Evolutionary conservation across 2,329 filamentous ascomycete genomes (phyloP), one percentile per base, ranked within the genome.

Genomic region (Hymenoscyphus scutula): DNA sequence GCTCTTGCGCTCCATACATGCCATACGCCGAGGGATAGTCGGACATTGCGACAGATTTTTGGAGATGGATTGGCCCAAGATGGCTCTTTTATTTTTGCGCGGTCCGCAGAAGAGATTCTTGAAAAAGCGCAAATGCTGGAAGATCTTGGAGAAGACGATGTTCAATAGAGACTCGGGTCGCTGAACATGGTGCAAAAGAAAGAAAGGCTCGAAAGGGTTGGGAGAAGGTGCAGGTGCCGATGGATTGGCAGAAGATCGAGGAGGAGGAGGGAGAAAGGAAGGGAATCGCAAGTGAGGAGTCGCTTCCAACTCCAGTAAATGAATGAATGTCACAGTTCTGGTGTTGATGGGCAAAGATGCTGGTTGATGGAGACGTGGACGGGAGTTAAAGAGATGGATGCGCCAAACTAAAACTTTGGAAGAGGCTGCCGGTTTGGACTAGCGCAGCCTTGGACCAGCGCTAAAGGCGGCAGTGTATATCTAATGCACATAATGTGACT

Each of bases 21-120:
- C 77, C 77, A 68, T 78, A 81, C 17, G 77, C 72, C 45, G 79
- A 72, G 61, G 78, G 78, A 72, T 82, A 80, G 63, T 79, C 76
- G 57, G 80, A 78, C 80, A 82, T 82, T 57, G 59, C 72, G 61
- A 62, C 38, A 66, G 10, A 51, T 51, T 2, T 11, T 19, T 25
- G 19, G 19, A 25, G 45, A 51, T 51, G 45, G 45, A 25, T 23
- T 25, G 19, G 19, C 19, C 45, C 4, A 41, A 41, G 45, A 51
- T 13, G 19, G 45, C 19, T 51, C 19, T 23, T 51, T n/a, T n/a
- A n/a, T n/a, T n/a, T 19, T 23, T 25, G 45, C 29, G 7, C 51
- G 13, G 29, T 55, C 30, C 23, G 32, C 19, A 48, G 10, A 32
- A 32, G 54, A n/a, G 30, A 53, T 69, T 66, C 69, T 67, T 67